phyloP scores from a whole-genome alignment of 225 moss, liverwort and hornwort genomes.

The Sphagnum tenellum region DNA sequence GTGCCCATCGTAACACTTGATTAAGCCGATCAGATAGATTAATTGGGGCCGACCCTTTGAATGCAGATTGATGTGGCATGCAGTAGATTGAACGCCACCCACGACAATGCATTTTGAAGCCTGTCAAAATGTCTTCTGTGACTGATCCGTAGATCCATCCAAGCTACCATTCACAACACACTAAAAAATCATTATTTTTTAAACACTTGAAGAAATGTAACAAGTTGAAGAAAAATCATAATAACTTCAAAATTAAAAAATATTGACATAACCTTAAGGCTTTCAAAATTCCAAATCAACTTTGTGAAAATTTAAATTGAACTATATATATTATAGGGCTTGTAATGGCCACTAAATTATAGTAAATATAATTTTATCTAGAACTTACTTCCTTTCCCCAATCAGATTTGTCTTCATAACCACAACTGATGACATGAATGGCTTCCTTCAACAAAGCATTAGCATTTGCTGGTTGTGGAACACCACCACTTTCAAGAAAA shows the following conservation, averaged over 20 bases:
- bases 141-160: constrained; percentile 99
- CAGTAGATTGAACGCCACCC: constrained; percentile 97
- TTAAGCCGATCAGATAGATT: constrained; percentile 96
- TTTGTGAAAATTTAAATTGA: too few species aligned
- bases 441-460: constrained; percentile 93
- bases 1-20: constrained; percentile 94
- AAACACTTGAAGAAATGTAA: too few species aligned
- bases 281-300: too few species aligned
- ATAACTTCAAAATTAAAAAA: too few species aligned
- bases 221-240: too few species aligned
- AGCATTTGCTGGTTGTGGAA: constrained; percentile 77
- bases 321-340: too few species aligned
- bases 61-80: constrained; percentile 81
- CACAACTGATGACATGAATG: constrained; percentile 95
- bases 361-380: too few species aligned
- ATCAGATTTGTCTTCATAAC: constrained; percentile 92
- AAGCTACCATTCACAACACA: constrained; percentile 30
- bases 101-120: constrained; percentile 96
- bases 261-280: too few species aligned
- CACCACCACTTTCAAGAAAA: constrained; percentile 68
- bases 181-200: too few species aligned
- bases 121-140: constrained; percentile 95
- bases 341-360: too few species aligned
- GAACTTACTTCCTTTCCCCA: constrained; percentile 87
- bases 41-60: constrained; percentile 96